phyloP scores from a whole-genome alignment of 148 eudicot species.

The Gaultheria prostrata region DNA sequence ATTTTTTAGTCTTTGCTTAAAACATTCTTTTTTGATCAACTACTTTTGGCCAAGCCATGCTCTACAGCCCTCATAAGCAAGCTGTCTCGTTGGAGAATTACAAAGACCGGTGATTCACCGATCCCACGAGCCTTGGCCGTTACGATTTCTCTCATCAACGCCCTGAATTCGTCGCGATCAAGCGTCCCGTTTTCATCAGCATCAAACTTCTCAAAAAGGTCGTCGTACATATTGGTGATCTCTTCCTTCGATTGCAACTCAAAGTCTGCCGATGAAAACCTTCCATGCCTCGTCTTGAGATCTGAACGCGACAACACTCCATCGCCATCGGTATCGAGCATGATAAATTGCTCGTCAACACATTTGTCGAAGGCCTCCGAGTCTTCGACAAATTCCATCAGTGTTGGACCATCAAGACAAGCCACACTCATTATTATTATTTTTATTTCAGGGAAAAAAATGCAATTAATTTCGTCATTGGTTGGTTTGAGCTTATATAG shows the following conservation, averaged over 20 bases:
- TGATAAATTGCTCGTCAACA: slow-evolving; percentile 33
- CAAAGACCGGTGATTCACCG: slow-evolving; percentile 47
- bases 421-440: slow-evolving; percentile 32
- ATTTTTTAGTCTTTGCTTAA: background rate
- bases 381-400: slow-evolving; percentile 38
- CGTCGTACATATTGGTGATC: slow-evolving; percentile 25
- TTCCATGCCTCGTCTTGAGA: slow-evolving; percentile 24
- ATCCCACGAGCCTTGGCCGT: slow-evolving; percentile 53
- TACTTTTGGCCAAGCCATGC: slow-evolving; percentile 23
- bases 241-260: slow-evolving; percentile 36
- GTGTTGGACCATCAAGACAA: slow-evolving; percentile 40
- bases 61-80: slow-evolving; percentile 43
- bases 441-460: no score
- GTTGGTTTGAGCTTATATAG: background rate
- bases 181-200: slow-evolving; percentile 26
- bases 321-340: slow-evolving; percentile 33
- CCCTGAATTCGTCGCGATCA: slow-evolving; percentile 33
- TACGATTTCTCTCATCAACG: slow-evolving; percentile 46
- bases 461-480: background rate
- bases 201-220: slow-evolving; percentile 37
- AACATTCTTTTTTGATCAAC: background rate
- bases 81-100: slow-evolving; percentile 50
- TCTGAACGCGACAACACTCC: slow-evolving; percentile 44
- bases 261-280: slow-evolving; percentile 26
- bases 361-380: slow-evolving; percentile 31